A percentile compares a stretch with the other conserved stretches of the same genome.
phyloP scores from a whole-genome alignment of 768 basidiomycete species.

The Calvatia gigantea region DNA sequence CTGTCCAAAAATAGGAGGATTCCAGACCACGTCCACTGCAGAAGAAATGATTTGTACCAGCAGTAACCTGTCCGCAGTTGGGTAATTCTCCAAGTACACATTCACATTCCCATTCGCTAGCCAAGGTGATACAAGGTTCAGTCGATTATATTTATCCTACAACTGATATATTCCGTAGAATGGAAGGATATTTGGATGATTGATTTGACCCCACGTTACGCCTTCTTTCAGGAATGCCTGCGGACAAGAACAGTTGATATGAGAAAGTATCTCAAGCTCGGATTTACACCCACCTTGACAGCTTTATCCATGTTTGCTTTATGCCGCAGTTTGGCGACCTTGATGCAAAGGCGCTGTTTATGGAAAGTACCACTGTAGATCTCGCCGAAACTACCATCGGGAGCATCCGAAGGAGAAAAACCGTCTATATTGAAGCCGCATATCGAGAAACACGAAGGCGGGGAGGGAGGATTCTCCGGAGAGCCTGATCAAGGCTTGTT shows the following conservation, averaged over 20 bases:
- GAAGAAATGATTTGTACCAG: not conserved
- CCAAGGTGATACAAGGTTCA: constrained; percentile 33
- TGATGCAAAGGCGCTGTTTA: constrained; percentile 15
- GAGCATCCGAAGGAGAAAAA: constrained; percentile 14
- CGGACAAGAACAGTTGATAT: not conserved
- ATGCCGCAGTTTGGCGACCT: constrained; percentile 20
- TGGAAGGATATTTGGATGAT: constrained; percentile 28
- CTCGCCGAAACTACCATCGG: constrained; percentile 20
- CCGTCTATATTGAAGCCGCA: constrained; percentile 1
- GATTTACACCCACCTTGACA: constrained; percentile 9
- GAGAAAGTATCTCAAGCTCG: constrained; percentile 4
- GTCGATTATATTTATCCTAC: constrained; percentile 20
- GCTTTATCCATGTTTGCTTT: constrained; percentile 16
- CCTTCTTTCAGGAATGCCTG: constrained; percentile 26
- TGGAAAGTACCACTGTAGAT: constrained; percentile 16
- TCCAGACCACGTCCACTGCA: not conserved
- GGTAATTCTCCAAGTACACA: constrained; percentile 19
- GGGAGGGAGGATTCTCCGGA: not conserved
- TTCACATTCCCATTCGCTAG: constrained; percentile 30
- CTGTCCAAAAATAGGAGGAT: constrained; percentile 14
- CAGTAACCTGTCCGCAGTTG: constrained; percentile 16
- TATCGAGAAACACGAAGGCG: constrained; percentile 5
- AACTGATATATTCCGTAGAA: constrained; percentile 29
- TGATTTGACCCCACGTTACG: constrained; percentile 24
- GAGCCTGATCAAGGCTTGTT: constrained; percentile 3